These are phyloP conservation scores for Lactarius sanguifluus DNA, from an alignment of 768 basidiomycete genomes.

Conservation along the genomic window DNA sequence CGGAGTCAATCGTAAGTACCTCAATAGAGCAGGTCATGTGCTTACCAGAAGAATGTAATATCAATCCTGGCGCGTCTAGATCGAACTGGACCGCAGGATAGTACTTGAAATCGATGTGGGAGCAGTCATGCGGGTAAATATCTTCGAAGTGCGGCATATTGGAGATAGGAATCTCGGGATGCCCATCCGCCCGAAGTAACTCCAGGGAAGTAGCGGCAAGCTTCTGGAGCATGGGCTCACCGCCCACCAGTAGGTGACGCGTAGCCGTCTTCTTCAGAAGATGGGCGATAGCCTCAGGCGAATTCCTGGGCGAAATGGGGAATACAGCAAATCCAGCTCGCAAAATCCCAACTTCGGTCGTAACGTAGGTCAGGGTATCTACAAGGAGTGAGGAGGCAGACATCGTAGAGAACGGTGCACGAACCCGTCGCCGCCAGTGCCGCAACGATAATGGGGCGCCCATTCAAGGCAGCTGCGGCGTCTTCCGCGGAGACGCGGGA, in stretches of 20 bases:
- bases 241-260: slow-evolving; percentile 35
- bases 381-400: neutral
- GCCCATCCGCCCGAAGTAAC: slow-evolving; percentile 18
- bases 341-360: slow-evolving; percentile 38
- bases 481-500: slow-evolving; percentile 17
- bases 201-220: slow-evolving; percentile 22
- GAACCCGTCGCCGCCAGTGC: slow-evolving; percentile 29
- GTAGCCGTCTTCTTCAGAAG: slow-evolving; percentile 34
- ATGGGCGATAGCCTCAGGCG: slow-evolving; percentile 41
- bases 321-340: slow-evolving; percentile 44
- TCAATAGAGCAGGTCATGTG: neutral
- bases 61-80: slow-evolving; percentile 29
- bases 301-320: slow-evolving; percentile 43
- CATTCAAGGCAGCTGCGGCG: slow-evolving; percentile 15
- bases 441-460: slow-evolving; percentile 28
- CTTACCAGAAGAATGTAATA: slow-evolving; percentile 36
- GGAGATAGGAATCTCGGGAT: slow-evolving; percentile 9
- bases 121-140: slow-evolving; percentile 24
- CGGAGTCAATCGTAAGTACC: neutral
- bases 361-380: slow-evolving; percentile 33
- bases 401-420: neutral
- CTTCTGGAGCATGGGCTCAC: slow-evolving; percentile 28
- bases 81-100: slow-evolving; percentile 26
- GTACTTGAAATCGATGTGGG: slow-evolving; percentile 13
- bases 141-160: slow-evolving; percentile 33